phyloP scores from a whole-genome alignment of 139 green algal species.

The Chlorella sp. region DNA sequence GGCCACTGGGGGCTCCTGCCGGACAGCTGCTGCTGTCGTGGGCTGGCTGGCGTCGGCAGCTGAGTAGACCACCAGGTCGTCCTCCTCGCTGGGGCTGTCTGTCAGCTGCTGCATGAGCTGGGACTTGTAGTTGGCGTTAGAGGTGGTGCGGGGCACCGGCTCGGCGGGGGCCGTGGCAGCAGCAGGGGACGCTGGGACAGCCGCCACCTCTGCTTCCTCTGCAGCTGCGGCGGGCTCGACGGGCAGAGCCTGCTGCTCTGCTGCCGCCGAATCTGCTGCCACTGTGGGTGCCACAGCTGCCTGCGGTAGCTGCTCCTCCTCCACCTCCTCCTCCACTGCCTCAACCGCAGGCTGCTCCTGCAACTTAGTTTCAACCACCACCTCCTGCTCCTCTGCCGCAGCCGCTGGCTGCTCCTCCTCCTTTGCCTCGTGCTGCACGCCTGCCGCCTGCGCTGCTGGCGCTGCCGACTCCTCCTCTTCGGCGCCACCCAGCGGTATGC shows the following conservation, averaged over 20 bases:
- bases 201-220: neutral
- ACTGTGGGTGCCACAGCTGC: no score
- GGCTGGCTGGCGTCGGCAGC: neutral
- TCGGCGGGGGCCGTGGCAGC: neutral
- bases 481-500: neutral
- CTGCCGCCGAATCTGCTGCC: neutral
- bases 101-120: constrained; percentile 40
- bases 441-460: neutral
- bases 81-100: constrained; percentile 2
- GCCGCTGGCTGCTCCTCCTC: neutral
- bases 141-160: neutral
- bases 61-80: constrained; percentile 29
- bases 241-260: neutral
- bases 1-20: neutral
- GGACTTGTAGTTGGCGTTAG: neutral
- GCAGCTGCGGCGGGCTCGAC: neutral
- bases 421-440: neutral
- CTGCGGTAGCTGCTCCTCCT: neutral
- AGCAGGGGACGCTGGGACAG: neutral
- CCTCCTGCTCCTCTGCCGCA: neutral
- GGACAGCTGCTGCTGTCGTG: neutral
- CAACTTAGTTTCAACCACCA: neutral
- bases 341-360: neutral
- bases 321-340: neutral
- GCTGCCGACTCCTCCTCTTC: neutral